Evolutionary conservation across 805 yeast species (phyloP).

Genomic region (Yarrowia sp.): DNA sequence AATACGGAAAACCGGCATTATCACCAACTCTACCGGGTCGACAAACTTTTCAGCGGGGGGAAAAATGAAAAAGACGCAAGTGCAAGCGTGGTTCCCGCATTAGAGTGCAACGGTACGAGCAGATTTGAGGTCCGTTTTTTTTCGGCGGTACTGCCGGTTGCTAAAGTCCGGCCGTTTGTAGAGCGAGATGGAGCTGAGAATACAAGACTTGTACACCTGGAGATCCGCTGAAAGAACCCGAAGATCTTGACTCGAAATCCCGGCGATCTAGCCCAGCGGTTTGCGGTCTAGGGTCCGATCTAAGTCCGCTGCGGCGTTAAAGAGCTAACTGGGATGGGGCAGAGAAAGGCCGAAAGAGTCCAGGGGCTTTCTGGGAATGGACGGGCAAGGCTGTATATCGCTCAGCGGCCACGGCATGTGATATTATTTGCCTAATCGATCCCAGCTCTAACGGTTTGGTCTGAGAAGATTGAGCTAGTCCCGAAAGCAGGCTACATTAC

Average conservation of each 20-base stretch:
- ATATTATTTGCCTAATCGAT: not conserved
- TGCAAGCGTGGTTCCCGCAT: not conserved
- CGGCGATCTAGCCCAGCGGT: not conserved
- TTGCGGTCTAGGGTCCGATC: not conserved
- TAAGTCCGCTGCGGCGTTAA: not conserved
- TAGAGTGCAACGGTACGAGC: conserved; percentile 14
- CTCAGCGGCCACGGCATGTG: not conserved
- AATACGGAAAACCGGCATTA: conserved; percentile 4
- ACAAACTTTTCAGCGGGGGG: not conserved
- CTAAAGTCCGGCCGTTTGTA: not conserved
- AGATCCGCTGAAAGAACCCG: too few species aligned
- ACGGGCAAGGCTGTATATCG: too few species aligned
- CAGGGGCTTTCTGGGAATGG: too few species aligned
- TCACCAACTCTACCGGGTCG: not conserved
- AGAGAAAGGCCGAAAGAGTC: too few species aligned
- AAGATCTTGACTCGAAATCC: not conserved
- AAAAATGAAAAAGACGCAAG: conserved; percentile 4
- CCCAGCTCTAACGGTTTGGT: not conserved
- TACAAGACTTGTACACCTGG: too few species aligned
- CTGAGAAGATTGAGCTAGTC: not conserved
- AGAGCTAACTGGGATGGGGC: not conserved
- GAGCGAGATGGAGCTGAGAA: too few species aligned
- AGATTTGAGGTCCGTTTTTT: not conserved
- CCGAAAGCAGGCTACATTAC: not conserved
- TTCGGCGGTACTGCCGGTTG: not conserved